Conservation (phyloP, 2,329 filamentous ascomycete species). For the Colletotrichum acutatum region DNA sequence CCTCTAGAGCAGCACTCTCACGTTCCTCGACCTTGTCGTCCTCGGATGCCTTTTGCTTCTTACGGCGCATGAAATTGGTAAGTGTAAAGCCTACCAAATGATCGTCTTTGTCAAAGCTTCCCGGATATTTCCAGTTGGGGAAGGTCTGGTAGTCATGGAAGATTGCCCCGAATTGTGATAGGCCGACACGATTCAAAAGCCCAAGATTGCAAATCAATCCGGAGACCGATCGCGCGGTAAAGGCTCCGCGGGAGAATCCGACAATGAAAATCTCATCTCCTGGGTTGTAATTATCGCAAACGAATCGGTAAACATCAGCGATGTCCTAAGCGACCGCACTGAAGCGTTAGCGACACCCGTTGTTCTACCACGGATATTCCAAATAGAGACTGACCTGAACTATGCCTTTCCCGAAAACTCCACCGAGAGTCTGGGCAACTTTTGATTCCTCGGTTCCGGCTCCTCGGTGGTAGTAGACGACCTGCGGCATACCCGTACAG, state of each 20-base stretch:
- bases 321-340: constrained; percentile 40
- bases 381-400: constrained; percentile 22
- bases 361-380: neutral
- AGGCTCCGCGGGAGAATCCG: constrained; percentile 50
- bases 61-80: constrained; percentile 1
- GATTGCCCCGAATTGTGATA: constrained; percentile 29
- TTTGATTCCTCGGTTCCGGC: constrained; percentile 43
- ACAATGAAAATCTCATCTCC: constrained; percentile 48
- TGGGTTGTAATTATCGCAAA: constrained; percentile 48
- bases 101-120: constrained; percentile 3
- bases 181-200: constrained; percentile 31
- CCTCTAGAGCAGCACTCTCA: neutral
- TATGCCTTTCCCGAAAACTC: constrained; percentile 41
- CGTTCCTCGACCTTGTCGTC: neutral
- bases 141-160: constrained; percentile 37
- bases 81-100: constrained; percentile 28
- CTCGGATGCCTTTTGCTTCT: neutral
- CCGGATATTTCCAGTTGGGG: constrained; percentile 3
- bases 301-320: constrained; percentile 49
- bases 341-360: neutral
- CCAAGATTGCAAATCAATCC: constrained; percentile 38
- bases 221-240: constrained; percentile 49
- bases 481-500: constrained; percentile 45
- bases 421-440: constrained; percentile 39
- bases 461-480: constrained; percentile 51